Percentiles rank a stretch among this genome's conserved stretches.
Evolutionary conservation across 2,329 filamentous ascomycete species (phyloP).

Genomic region (Teratosphaeria gauchensis): DNA sequence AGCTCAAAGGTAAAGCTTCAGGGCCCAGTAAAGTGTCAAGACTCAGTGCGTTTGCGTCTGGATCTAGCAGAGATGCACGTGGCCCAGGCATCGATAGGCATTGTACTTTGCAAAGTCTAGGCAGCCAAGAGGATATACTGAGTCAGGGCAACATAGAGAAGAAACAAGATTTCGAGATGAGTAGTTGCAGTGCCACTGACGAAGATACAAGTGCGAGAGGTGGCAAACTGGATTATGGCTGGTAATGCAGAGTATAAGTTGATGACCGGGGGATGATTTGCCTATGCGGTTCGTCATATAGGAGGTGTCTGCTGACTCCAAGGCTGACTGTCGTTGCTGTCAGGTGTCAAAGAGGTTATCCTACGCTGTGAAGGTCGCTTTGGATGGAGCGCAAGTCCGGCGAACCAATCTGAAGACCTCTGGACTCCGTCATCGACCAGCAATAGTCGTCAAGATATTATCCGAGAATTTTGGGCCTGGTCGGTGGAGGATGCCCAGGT

Average conservation of each 20-base stretch:
- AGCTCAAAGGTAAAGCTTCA: no score
- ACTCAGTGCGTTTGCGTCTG: neutral
- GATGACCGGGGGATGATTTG: neutral
- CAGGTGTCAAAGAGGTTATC: no score
- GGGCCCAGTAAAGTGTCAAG: no score
- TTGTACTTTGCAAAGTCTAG: neutral
- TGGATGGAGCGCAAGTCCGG: neutral
- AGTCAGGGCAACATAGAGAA: neutral
- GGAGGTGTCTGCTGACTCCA: no score
- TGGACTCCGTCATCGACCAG: slow-evolving; percentile 1
- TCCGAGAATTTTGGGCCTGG: neutral
- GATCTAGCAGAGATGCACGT: no score
- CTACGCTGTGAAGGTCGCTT: neutral
- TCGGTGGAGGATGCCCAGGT: slow-evolving; percentile 5
- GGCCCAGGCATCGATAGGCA: no score
- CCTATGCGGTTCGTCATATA: no score
- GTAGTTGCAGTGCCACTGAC: no score
- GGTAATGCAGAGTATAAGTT: no score
- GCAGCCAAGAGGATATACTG: neutral
- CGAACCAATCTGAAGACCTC: neutral
- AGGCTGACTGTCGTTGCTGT: no score
- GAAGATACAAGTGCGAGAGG: neutral
- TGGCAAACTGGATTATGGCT: neutral
- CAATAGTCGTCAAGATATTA: slow-evolving; percentile 7
- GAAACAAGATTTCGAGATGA: neutral